Percentiles rank a stretch among this genome's conserved stretches.
Evolutionary conservation across 2,329 filamentous ascomycete genomes (phyloP).

Genomic region (Verticillium albo-atrum): DNA sequence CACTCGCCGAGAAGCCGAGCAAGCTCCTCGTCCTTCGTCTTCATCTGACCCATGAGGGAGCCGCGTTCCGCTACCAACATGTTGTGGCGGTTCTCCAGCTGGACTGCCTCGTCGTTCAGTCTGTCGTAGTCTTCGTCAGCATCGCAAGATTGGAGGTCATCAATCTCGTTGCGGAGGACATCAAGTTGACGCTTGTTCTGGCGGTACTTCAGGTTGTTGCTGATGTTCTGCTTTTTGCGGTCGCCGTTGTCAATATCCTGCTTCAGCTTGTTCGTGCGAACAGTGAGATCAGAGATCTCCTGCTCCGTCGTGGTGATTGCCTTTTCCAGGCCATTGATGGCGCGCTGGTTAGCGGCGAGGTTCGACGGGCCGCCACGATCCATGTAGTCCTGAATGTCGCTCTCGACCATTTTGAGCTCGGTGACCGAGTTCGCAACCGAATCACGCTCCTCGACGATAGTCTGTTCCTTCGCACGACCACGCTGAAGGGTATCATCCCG

Average conservation of each 20-base stretch:
- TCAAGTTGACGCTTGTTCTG: slow-evolving; percentile 67
- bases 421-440: slow-evolving; percentile 69
- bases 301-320: slow-evolving; percentile 61
- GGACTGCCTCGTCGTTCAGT: slow-evolving; percentile 64
- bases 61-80: slow-evolving; percentile 68
- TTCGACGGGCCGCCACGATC: slow-evolving; percentile 69
- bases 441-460: slow-evolving; percentile 66
- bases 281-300: slow-evolving; percentile 63
- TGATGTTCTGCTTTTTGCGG: slow-evolving; percentile 79
- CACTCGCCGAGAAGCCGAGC: slow-evolving; percentile 70
- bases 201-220: slow-evolving; percentile 83
- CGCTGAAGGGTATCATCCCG: slow-evolving; percentile 73
- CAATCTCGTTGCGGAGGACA: slow-evolving; percentile 64
- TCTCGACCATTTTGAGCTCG: slow-evolving; percentile 70
- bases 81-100: slow-evolving; percentile 64
- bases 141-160: slow-evolving; percentile 70
- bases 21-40: slow-evolving; percentile 79
- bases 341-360: slow-evolving; percentile 63
- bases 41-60: slow-evolving; percentile 72
- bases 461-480: slow-evolving; percentile 68
- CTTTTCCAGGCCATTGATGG: slow-evolving; percentile 64
- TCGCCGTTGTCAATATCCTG: slow-evolving; percentile 75
- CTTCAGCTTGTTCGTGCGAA: slow-evolving; percentile 71
- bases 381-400: slow-evolving; percentile 76
- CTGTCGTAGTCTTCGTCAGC: slow-evolving; percentile 77